Evolutionary conservation across 1,139 yeast species (phyloP).

Genomic region (Suhomyces panamericanus): DNA sequence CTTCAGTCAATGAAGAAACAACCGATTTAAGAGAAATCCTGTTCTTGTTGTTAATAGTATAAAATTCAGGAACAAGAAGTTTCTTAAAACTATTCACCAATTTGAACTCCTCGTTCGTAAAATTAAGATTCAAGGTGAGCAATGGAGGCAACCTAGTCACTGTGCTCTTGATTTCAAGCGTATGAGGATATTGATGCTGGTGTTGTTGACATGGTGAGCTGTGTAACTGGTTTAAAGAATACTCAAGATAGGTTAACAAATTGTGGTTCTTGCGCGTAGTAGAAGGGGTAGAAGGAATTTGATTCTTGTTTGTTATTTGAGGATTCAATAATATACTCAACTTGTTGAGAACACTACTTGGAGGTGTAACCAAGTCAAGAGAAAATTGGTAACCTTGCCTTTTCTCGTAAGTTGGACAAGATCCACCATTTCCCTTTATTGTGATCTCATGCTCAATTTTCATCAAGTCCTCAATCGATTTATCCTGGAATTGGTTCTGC

Average conservation of each 20-base stretch:
- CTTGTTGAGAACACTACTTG: conserved; percentile 27
- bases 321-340: conserved; percentile 28
- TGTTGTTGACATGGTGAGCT: conserved; percentile 20
- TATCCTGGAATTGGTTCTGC: conserved; percentile 25
- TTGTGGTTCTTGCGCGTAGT: conserved; percentile 22
- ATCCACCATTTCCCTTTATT: conserved; percentile 38
- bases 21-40: conserved; percentile 38
- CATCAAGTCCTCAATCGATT: conserved; percentile 25
- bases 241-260: conserved; percentile 25
- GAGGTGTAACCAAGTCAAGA: conserved; percentile 40
- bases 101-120: conserved; percentile 51
- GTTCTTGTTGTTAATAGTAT: conserved; percentile 30
- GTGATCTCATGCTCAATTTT: conserved; percentile 41
- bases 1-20: conserved; percentile 30
- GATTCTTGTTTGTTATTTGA: conserved; percentile 9
- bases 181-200: conserved; percentile 35
- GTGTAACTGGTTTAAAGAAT: conserved; percentile 22
- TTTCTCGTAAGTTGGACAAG: conserved; percentile 38
- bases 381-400: conserved; percentile 32
- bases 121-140: conserved; percentile 59
- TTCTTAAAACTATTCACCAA: conserved; percentile 38
- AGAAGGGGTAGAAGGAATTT: conserved; percentile 14
- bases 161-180: conserved; percentile 51
- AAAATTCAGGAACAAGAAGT: conserved; percentile 66
- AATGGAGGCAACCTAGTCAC: conserved; percentile 64